Base-by-base conservation (phyloP, 192 early-diverging fungal genomes). In the Rhizophagus clarus region DNA sequence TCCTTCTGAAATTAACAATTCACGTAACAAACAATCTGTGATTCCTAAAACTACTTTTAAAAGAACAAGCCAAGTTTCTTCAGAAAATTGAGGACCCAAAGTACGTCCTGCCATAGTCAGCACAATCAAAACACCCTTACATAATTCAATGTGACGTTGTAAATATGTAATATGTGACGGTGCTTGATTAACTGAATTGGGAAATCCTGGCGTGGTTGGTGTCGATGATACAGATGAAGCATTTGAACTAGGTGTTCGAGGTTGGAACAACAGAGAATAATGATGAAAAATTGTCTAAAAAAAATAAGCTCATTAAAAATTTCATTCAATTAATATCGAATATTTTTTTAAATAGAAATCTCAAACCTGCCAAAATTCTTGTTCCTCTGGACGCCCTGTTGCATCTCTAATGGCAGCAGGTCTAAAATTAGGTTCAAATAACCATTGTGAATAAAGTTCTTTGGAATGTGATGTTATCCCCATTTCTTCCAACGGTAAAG, bases 31-130 rank as follows among this genome's bases (percentile, higher is more conserved):
- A 61, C 88, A 89, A 72, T 96, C 95, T 0, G 92, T 85, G 42
- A 94, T 88, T 17, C 95, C 95, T 4, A 96, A 77, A 28, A 96
- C 79, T 17, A 96, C 92, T 77, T 95, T 95, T 24, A 96, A 82
- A 12, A 96, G 81, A 4, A 94, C 90, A 26, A 88, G 86, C 95
- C 95, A 96, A 1, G 94, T 96, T 47, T 93, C 92, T 74, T 89
- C 83, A 2, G 91, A 90, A 63, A 95, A 91, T 56, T 79, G 76
- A n/a, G 80, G 67, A 1, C 89, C 89, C 15, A 93, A 81, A 10
- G 89, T 89, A 69, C 91, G 84, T 10, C 88, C 91, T 24, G 92
- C 90, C 79, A 85, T 89, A 10, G 87, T 85, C 11, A 95, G 66
- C 0, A 94, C 87, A 0, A 86, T 85, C 1, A 96, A 85, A 0